Base-by-base conservation (phyloP, 768 basidiomycete genomes). In the Coprinopsis sp. region DNA sequence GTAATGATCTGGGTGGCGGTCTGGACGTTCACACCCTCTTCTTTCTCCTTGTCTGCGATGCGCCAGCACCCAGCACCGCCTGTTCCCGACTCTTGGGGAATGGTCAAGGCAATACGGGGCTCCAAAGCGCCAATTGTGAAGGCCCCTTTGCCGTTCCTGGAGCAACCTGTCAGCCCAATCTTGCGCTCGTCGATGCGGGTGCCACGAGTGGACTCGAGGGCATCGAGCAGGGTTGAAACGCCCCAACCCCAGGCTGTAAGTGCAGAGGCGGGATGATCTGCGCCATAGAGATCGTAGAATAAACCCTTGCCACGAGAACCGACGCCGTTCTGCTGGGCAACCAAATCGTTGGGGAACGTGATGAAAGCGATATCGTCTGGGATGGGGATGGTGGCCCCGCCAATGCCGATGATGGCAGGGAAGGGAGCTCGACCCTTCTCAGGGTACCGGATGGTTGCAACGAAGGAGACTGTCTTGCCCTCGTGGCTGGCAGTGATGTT, bases 181-280 rank as follows among this genome's bases (percentile, higher is more conserved):
- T 69, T 67, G 27, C 58, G 57, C 18, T 70, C 54, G 57, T 82
- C 68, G 62, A 82, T 73, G 34, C 69, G 66, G 10, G 70, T 67
- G 37, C 68, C 69, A 37, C 76, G 67, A 0, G 71, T 76, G n/a
- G 57, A 58, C 62, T 78, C 76, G 44, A 82, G 70, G 11, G 70
- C 75, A 54, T 80, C 79, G 57, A 82, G 77, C 57, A 82, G 69
- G 29, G 79, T 75, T 43, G 68, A 67, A 40, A 79, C 70, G 48
- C 75, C 79, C 79, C 79, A 81, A 2, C 73, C 73, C 78, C 78
- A 81, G 1, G 79, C 78, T n/a, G 67, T 76, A 73, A 79, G 72
- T 4, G 79, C 74, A 37, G 64, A 61, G 0, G 79, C 78, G 29
- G 69, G 70, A 36, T 69, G 67, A 40, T 52, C 58, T 19, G 54